Percentiles rank a stretch among this genome's conserved stretches.
Conservation (phyloP, 2,329 filamentous ascomycete species). For the Xylaria sp. region DNA sequence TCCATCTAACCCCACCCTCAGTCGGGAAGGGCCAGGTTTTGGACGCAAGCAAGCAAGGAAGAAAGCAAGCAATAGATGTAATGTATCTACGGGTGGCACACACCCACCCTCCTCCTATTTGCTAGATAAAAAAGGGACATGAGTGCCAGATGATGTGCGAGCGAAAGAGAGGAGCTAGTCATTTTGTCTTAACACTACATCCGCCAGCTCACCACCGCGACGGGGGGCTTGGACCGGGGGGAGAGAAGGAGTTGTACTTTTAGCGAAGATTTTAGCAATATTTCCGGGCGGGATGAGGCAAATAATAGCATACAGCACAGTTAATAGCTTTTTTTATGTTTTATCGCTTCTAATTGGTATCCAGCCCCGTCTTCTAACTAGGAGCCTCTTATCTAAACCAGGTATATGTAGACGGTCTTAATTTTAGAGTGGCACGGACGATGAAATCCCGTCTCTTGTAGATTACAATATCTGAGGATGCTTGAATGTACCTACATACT, state of each 20-base stretch:
- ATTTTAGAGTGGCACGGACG: no score
- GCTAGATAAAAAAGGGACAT: constrained; percentile 19
- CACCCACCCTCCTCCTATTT: constrained; percentile 29
- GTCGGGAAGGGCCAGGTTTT: constrained; percentile 27
- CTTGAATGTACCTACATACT: no score
- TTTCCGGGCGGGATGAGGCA: constrained; percentile 21
- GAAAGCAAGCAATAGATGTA: no score
- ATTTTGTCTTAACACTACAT: constrained; percentile 27
- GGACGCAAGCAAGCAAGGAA: constrained; percentile 32
- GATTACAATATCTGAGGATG: no score
- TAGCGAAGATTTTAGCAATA: constrained; percentile 36
- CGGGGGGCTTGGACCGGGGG: constrained; percentile 18
- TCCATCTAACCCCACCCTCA: constrained; percentile 29
- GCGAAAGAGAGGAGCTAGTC: constrained; percentile 19
- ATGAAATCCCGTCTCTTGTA: no score
- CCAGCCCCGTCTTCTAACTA: no score
- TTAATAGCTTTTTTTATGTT: constrained; percentile 3
- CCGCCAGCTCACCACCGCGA: constrained; percentile 21
- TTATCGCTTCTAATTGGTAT: no score
- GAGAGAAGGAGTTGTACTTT: constrained; percentile 35
- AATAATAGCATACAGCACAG: constrained; percentile 25
- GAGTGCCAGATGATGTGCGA: constrained; percentile 22
- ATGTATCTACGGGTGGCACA: constrained; percentile 28
- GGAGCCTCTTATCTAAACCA: no score
- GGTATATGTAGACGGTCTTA: no score